Conservation (phyloP, 768 basidiomycete species). For the Collybiopsis confluens region DNA sequence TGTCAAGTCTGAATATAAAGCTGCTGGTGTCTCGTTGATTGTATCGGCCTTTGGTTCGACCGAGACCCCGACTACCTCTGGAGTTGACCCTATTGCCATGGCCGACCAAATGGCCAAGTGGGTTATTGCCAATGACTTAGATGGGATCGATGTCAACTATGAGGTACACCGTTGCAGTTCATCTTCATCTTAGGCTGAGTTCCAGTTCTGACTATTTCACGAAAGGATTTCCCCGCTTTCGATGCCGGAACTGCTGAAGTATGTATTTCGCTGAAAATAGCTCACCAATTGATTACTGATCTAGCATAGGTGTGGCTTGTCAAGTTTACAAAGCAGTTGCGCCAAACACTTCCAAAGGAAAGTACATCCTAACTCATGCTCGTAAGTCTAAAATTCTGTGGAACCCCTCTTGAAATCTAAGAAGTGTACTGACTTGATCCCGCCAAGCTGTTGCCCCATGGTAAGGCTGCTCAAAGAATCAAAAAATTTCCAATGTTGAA, state of each 20-base stretch:
- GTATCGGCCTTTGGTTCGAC: conserved; percentile 11
- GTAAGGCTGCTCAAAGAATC: conserved; percentile 14
- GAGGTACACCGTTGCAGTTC: conserved; percentile 41
- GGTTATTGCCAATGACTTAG: conserved; percentile 56
- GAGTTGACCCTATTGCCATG: conserved; percentile 53
- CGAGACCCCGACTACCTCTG: conserved; percentile 37
- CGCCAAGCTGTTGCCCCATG: conserved; percentile 44
- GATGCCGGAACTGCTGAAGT: conserved; percentile 27
- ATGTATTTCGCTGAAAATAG: background rate
- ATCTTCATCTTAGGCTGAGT: background rate
- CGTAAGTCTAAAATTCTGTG: conserved; percentile 30
- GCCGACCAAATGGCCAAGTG: conserved; percentile 64
- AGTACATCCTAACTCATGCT: conserved; percentile 52
- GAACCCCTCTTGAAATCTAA: background rate
- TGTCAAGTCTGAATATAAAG: background rate
- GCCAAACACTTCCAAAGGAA: conserved; percentile 42
- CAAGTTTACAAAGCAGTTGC: conserved; percentile 48
- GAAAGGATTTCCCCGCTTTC: conserved; percentile 62
- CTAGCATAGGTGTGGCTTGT: conserved; percentile 38
- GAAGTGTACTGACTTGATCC: background rate
- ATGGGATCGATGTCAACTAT: conserved; percentile 75
- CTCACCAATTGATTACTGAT: no score
- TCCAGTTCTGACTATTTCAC: background rate
- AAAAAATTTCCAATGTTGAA: background rate
- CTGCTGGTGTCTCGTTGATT: background rate